Percentiles rank a stretch among this genome's conserved stretches.
Evolutionary conservation across 176 grass and related monocot genomes (phyloP).

Genomic region (Ensete ventricosum): DNA sequence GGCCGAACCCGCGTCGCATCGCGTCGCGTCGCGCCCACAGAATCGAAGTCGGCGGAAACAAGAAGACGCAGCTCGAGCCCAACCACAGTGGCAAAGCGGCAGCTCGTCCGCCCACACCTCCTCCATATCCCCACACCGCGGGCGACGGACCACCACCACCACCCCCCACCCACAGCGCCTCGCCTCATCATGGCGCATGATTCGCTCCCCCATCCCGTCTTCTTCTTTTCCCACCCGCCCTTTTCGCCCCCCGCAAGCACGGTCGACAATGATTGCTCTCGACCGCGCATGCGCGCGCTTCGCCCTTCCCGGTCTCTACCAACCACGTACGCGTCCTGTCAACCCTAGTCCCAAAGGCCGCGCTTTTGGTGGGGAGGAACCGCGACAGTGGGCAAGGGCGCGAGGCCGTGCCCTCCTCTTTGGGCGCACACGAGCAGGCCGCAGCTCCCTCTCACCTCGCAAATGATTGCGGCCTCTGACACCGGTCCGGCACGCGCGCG

Average conservation of each 20-base stretch:
- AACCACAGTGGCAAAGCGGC: no score
- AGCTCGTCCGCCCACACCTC: no score
- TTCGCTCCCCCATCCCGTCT: no score
- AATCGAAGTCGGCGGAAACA: not conserved
- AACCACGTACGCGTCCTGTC: not conserved
- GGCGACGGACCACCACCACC: not conserved
- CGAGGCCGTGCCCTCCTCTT: not conserved
- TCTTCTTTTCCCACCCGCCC: not conserved
- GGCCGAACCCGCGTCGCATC: no score
- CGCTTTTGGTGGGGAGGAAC: not conserved
- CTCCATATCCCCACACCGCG: not conserved
- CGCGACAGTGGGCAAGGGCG: no score
- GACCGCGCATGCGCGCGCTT: constrained; percentile 1
- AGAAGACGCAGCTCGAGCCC: not conserved
- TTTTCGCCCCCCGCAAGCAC: not conserved
- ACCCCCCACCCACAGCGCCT: not conserved
- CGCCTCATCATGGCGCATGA: not conserved
- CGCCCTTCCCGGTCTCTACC: not conserved
- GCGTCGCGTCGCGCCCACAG: no score
- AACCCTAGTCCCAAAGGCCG: no score
- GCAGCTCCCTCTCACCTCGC: no score
- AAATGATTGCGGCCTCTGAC: constrained; percentile 20
- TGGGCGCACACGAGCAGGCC: not conserved
- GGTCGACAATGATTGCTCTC: constrained; percentile 4
- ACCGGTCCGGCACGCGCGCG: constrained; percentile 17